phyloP scores from a whole-genome alignment of 1,284 basidiomycete genomes.

The Singerocomus inundabilis region DNA sequence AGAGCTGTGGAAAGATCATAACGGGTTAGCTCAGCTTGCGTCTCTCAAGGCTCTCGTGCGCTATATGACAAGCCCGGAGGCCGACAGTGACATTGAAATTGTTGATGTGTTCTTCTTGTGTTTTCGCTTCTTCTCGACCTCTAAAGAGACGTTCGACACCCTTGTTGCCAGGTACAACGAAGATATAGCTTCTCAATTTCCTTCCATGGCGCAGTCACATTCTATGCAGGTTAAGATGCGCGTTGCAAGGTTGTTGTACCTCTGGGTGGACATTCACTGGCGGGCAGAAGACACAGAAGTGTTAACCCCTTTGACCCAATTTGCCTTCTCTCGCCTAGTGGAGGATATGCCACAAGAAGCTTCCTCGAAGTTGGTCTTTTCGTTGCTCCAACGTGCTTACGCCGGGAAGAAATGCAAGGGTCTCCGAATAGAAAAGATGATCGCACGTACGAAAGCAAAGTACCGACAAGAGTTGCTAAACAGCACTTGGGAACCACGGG shows the following conservation, averaged over 20 bases:
- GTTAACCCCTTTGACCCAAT: conserved; percentile 38
- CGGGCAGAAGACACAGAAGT: conserved; percentile 45
- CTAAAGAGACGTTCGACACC: conserved; percentile 52
- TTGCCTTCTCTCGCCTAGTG: conserved; percentile 31
- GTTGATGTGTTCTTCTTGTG: conserved; percentile 67
- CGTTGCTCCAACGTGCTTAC: conserved; percentile 27
- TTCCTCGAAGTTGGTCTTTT: conserved; percentile 22
- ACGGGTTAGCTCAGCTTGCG: conserved; percentile 31
- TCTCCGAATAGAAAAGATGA: conserved; percentile 29
- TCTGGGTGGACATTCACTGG: conserved; percentile 82
- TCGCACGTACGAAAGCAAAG: conserved; percentile 24
- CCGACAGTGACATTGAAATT: conserved; percentile 37
- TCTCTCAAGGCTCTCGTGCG: conserved; percentile 47
- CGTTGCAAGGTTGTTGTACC: conserved; percentile 63
- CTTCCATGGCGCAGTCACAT: conserved; percentile 41
- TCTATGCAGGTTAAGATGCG: conserved; percentile 60
- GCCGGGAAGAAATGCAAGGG: conserved; percentile 22
- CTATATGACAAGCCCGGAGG: conserved; percentile 46
- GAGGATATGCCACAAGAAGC: conserved; percentile 33
- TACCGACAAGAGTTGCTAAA: conserved; percentile 21
- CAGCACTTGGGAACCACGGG: conserved; percentile 29
- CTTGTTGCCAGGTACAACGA: conserved; percentile 62
- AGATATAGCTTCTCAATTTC: conserved; percentile 25
- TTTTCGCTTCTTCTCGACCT: conserved; percentile 72
- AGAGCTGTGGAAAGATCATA: conserved; percentile 30